Percentiles rank a stretch among this genome's conserved stretches.
phyloP scores from a whole-genome alignment of 2,329 filamentous ascomycete genomes.

The Calonectria naviculata region DNA sequence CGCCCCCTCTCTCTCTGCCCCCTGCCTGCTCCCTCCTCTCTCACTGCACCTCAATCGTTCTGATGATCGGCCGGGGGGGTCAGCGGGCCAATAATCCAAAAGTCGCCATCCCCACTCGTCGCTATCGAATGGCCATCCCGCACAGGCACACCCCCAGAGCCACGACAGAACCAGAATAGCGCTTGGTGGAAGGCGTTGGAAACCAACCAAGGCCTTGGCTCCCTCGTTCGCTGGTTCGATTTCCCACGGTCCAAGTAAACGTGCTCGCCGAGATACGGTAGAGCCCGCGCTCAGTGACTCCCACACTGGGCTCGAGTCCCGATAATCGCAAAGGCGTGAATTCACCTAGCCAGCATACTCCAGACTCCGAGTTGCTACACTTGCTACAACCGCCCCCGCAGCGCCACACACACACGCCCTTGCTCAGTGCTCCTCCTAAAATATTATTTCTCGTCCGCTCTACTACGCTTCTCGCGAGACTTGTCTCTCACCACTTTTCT shows the following conservation, averaged over 20 bases:
- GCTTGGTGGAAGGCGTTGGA: slow-evolving; percentile 43
- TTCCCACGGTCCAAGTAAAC: slow-evolving; percentile 17
- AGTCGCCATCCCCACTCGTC: slow-evolving; percentile 32
- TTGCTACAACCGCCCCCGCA: slow-evolving; percentile 38
- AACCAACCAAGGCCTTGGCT: slow-evolving; percentile 39
- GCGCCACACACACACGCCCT: slow-evolving; percentile 43
- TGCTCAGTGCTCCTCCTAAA: slow-evolving; percentile 48
- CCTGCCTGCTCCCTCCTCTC: slow-evolving; percentile 26
- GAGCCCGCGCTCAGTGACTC: slow-evolving; percentile 5
- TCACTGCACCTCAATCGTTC: slow-evolving; percentile 38
- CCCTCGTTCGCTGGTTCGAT: slow-evolving; percentile 31
- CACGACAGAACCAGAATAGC: slow-evolving; percentile 25
- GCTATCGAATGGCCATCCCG: slow-evolving; percentile 33
- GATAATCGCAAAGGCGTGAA: slow-evolving; percentile 48
- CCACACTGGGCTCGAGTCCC: slow-evolving; percentile 26
- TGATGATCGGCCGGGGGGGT: slow-evolving; percentile 36
- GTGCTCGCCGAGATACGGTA: slow-evolving; percentile 22
- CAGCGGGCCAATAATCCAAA: slow-evolving; percentile 32
- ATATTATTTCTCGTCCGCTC: slow-evolving; percentile 53
- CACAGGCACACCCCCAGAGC: slow-evolving; percentile 21
- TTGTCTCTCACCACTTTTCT: slow-evolving; percentile 38
- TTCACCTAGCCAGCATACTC: slow-evolving; percentile 41
- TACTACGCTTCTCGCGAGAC: slow-evolving; percentile 40
- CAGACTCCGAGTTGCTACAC: slow-evolving; percentile 36
- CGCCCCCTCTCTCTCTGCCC: slow-evolving; percentile 16